These are phyloP conservation scores for Phyllosticta citribraziliensis DNA, from an alignment of 2,329 filamentous ascomycete species.

Conservation along the genomic window DNA sequence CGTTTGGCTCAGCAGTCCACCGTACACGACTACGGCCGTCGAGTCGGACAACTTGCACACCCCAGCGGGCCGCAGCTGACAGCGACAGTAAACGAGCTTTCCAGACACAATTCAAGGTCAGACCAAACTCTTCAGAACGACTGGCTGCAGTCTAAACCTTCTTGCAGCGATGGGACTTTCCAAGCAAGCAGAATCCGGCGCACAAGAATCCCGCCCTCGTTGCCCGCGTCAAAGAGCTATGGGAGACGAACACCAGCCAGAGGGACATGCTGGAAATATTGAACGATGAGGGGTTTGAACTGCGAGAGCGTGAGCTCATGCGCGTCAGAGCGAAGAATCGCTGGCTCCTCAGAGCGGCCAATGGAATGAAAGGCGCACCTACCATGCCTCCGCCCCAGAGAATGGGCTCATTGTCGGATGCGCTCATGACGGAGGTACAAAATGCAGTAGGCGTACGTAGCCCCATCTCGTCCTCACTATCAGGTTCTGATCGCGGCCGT, in stretches of 20 bases:
- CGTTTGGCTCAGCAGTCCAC: slow-evolving; percentile 3
- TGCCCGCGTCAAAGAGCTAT: slow-evolving; percentile 62
- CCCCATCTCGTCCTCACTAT: not conserved
- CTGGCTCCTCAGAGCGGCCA: slow-evolving; percentile 54
- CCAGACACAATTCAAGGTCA: slow-evolving; percentile 59
- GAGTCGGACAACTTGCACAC: not conserved
- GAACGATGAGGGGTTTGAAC: slow-evolving; percentile 61
- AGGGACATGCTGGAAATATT: slow-evolving; percentile 59
- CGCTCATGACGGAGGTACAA: slow-evolving; percentile 4
- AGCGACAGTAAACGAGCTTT: slow-evolving; percentile 60
- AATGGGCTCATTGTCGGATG: not conserved
- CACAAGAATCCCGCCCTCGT: slow-evolving; percentile 61
- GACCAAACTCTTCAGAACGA: not conserved
- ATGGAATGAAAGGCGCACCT: slow-evolving; percentile 40
- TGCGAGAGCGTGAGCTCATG: slow-evolving; percentile 62
- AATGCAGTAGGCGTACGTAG: slow-evolving; percentile 1
- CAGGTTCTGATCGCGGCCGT: not conserved
- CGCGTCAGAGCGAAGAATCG: slow-evolving; percentile 59
- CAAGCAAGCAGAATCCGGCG: slow-evolving; percentile 60
- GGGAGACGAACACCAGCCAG: slow-evolving; percentile 64
- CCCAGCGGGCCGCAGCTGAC: not conserved
- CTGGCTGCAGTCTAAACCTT: not conserved
- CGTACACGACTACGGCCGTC: slow-evolving; percentile 10
- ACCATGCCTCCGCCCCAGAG: not conserved
- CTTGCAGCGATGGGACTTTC: slow-evolving; percentile 60